Conservation (phyloP, 164 flowering plant genomes). For the Cinnamomum micranthum region DNA sequence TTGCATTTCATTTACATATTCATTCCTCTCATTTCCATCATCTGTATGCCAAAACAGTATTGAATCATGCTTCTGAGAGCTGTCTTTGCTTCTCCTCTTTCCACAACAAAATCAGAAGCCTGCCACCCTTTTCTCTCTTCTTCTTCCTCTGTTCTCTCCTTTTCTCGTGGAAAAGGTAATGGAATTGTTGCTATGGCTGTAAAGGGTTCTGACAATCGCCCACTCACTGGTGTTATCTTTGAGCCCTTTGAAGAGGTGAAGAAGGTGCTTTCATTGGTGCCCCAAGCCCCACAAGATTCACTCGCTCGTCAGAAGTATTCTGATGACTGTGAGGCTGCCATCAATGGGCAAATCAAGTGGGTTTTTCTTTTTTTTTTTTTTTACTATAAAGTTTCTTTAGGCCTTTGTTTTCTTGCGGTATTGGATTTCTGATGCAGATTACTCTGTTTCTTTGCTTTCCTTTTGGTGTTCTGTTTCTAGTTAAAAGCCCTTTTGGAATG, state of each 20-base stretch:
- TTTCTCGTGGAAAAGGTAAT: background rate
- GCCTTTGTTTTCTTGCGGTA: background rate
- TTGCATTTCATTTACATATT: background rate
- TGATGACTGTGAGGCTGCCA: slow-evolving; percentile 60
- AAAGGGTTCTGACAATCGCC: slow-evolving; percentile 28
- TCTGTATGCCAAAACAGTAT: background rate
- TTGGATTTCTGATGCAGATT: background rate
- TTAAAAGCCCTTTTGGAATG: background rate
- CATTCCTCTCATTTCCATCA: background rate
- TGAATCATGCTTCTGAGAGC: slow-evolving; percentile 44
- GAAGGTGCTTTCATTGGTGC: slow-evolving; percentile 66
- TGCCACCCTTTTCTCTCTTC: slow-evolving; percentile 14
- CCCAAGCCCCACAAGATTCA: slow-evolving; percentile 54
- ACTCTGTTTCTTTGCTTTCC: too few relatives aligned
- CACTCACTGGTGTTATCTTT: slow-evolving; percentile 74
- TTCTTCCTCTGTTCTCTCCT: background rate
- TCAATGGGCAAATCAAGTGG: slow-evolving; percentile 91
- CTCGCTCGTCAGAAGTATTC: slow-evolving; percentile 70
- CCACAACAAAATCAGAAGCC: slow-evolving; percentile 20
- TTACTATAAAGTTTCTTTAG: background rate
- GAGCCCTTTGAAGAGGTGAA: slow-evolving; percentile 94
- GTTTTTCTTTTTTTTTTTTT: background rate
- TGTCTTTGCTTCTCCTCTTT: slow-evolving; percentile 31
- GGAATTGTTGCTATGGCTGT: slow-evolving; percentile 13
- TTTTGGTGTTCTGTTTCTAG: background rate